Evolutionary conservation across 495 filamentous ascomycete genomes (phyloP), one percentile per base, ranked within the genome.

Genomic region (Thermothielavioides terrestris): DNA sequence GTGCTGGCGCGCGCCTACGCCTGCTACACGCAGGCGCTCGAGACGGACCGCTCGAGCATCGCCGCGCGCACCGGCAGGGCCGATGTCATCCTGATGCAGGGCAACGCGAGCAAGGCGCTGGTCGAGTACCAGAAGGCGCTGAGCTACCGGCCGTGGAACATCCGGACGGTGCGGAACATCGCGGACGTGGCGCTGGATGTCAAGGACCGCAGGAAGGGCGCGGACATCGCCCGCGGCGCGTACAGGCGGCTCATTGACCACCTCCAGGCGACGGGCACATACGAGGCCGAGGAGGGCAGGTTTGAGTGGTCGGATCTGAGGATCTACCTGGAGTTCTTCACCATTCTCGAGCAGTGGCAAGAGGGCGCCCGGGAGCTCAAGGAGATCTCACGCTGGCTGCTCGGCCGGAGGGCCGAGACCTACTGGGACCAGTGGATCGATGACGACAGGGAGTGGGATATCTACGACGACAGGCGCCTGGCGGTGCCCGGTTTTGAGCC

Each of bases 361-460:
- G 72, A 82, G 46, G 89, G 84, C 9, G 73, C 94, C 6, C 60
- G 61, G 18, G 75, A 82, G 56, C 66, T 92, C 10, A 91, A 85
- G 62, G 68, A 69, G 12, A 58, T 95, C 4, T 76, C 83, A 22
- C 74, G 92, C 40, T 95, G 90, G 89, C 69, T 95, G 22, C 68
- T 94, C 26, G 86, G 87, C 18, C 82, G 92, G 22, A 69, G 73
- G 27, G 70, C 75, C 14, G 94, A 97, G 59, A 60, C 46, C 11
- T 88, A 80, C 57, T 98, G 92, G 92, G 85, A 95, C 46, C 60
- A 75, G n/a, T 76, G 79, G 53, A 63, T 74, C 7, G 73, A 78
- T 6, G 89, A 97, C 60, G 92, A 98, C 65, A 77, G 89, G 49
- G 92, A 98, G 71, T 98, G 88, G 86, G 92, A 98, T 59, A 55